These are phyloP conservation scores for Danielia reshetovae DNA, from an alignment of 805 yeast genomes.

Conservation along the genomic window DNA sequence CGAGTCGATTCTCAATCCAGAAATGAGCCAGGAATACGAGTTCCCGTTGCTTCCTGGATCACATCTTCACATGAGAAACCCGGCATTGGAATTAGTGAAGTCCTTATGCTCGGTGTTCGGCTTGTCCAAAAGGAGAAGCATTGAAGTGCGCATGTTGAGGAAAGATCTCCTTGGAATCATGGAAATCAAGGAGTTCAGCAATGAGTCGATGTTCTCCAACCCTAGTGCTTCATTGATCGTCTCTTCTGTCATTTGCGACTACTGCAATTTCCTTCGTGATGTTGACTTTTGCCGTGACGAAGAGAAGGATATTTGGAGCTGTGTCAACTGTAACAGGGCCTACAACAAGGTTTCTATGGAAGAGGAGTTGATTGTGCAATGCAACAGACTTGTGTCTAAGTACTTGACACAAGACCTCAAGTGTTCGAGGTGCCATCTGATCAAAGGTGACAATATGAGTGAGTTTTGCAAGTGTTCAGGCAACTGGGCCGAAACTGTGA, in stretches of 20 bases:
- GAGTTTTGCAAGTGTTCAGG: conserved; percentile 88
- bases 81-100: conserved; percentile 78
- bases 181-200: conserved; percentile 81
- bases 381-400: conserved; percentile 50
- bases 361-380: conserved; percentile 68
- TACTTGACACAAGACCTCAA: conserved; percentile 77
- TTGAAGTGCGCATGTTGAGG: conserved; percentile 73
- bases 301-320: conserved; percentile 49
- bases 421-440: conserved; percentile 71
- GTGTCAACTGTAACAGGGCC: conserved; percentile 61
- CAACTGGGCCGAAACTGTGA: conserved; percentile 60
- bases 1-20: conserved; percentile 66
- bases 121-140: conserved; percentile 56
- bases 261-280: conserved; percentile 71
- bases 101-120: conserved; percentile 67
- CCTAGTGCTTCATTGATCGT: conserved; percentile 71
- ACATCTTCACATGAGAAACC: conserved; percentile 53
- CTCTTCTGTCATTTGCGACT: conserved; percentile 69
- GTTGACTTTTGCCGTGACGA: conserved; percentile 79
- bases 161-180: conserved; percentile 68
- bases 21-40: conserved; percentile 57
- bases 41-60: conserved; percentile 81
- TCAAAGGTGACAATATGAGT: conserved; percentile 66
- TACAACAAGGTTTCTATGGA: conserved; percentile 71
- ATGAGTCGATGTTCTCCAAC: conserved; percentile 64